Evolutionary conservation across 1,139 yeast species (phyloP), one percentile per base, ranked within the genome.

Genomic region (Saccharomyces hybrid): DNA sequence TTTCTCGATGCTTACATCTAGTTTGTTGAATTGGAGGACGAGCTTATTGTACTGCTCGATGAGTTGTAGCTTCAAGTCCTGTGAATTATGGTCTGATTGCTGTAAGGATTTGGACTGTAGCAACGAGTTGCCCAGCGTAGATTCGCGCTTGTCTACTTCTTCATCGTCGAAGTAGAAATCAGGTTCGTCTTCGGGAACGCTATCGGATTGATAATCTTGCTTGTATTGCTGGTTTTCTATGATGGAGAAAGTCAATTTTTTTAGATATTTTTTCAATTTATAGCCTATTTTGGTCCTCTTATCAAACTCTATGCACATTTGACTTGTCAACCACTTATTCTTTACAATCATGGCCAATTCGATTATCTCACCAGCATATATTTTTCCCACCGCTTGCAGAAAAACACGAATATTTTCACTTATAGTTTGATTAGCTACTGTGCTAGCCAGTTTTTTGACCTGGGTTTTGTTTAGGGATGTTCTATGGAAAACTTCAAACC

Each of bases 401-500:
- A 90, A 84, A 50, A 88, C 83, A 0, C 96, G 88, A 20, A 90
- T 84, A 59, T 87, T 88, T 56, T 82, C 89, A 1, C 95, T 85
- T n/a, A 90, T 82, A 49, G 86, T 83, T 67, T 90, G 97, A 26
- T 90, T 90, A 50, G 88, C 74, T 0, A 87, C 87, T 13, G 86
- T 81, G 61, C 86, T 86, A 14, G 96, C 91, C 25, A 90, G 75
- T 64, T 86, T 88, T 68, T 88, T 88, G 13, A 91, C 88, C 2
- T 90, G 89, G 1, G 84, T 80, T 59, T 86, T 83, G 64, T 87
- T 89, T 51, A 93, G 74, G 38, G 89, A 86, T 54, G 95, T 86
- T 61, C 98, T 77, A 61, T 97, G 78, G 68, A 84, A 90, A 11
- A 88, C 88, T 67, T 90, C 97, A 70, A 90, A 91, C 52, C 97